Conservation (phyloP, 2,329 filamentous ascomycete species). For the Calonectria fujianensis region DNA sequence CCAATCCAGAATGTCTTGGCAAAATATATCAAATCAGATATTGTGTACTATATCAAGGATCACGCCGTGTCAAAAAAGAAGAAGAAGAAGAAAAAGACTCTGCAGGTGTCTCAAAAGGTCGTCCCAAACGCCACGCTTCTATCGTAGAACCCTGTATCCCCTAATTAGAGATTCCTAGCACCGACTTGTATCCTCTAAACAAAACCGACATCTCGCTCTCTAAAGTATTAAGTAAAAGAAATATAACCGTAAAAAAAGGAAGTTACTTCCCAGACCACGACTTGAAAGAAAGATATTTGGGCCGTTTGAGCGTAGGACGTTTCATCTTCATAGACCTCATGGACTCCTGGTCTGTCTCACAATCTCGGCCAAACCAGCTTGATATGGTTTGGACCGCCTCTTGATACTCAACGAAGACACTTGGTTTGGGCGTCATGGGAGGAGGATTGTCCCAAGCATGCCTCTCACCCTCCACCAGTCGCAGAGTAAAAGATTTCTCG, state of each 20-base stretch:
- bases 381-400: slow-evolving; percentile 64
- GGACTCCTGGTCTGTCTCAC: slow-evolving; percentile 62
- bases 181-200: slow-evolving; percentile 14
- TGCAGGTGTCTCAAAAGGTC: not conserved
- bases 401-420: slow-evolving; percentile 67
- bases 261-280: slow-evolving; percentile 58
- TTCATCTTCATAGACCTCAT: slow-evolving; percentile 60
- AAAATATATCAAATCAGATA: not conserved
- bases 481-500: slow-evolving; percentile 60
- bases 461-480: slow-evolving; percentile 67
- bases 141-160: not conserved
- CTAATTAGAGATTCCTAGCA: not conserved
- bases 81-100: not conserved
- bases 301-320: slow-evolving; percentile 57
- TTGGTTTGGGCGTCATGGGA: slow-evolving; percentile 66
- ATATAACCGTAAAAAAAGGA: not conserved
- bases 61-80: not conserved
- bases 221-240: slow-evolving; percentile 9
- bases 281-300: slow-evolving; percentile 57
- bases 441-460: slow-evolving; percentile 71
- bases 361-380: slow-evolving; percentile 63
- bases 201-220: slow-evolving; percentile 18
- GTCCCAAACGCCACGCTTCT: slow-evolving; percentile 25
- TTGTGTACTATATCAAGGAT: slow-evolving; percentile 2
- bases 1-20: slow-evolving; percentile 9